A percentile compares a stretch with the other conserved stretches of the same genome.
phyloP scores from a whole-genome alignment of 805 yeast species.

The Lachancea mirantina region DNA sequence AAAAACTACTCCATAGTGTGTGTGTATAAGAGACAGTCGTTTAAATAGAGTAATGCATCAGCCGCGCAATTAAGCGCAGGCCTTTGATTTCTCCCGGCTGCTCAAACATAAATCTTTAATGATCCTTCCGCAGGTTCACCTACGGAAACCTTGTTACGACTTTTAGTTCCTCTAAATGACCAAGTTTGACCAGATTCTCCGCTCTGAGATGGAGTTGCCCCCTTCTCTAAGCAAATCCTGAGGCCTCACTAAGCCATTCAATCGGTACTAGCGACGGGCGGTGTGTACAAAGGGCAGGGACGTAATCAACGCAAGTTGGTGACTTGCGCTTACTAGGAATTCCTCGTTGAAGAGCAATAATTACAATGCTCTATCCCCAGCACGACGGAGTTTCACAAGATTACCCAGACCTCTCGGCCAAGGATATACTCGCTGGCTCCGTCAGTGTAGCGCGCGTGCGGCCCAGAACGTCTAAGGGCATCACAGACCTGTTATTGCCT shows the following conservation, averaged over 20 bases:
- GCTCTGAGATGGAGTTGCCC: constrained; percentile 34
- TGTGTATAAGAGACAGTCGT: constrained; percentile 10
- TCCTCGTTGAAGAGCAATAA: constrained; percentile 42
- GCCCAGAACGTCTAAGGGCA: constrained; percentile 43
- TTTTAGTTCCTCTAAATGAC: constrained; percentile 41
- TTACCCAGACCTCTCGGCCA: constrained; percentile 38
- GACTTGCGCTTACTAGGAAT: constrained; percentile 42
- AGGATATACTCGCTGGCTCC: constrained; percentile 39
- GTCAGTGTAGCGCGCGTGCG: constrained; percentile 44
- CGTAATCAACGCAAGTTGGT: constrained; percentile 40
- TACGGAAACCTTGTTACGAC: constrained; percentile 41
- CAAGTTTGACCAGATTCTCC: constrained; percentile 37
- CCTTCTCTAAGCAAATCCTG: constrained; percentile 32
- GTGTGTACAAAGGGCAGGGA: constrained; percentile 41
- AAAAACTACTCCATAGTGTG: constrained; percentile 20
- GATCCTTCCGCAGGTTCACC: constrained; percentile 37
- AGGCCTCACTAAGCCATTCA: constrained; percentile 40
- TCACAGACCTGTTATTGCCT: constrained; percentile 42
- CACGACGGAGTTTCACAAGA: constrained; percentile 37
- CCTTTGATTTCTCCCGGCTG: constrained; percentile 7
- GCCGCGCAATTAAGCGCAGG: constrained; percentile 31
- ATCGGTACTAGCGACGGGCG: constrained; percentile 42
- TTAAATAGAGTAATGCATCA: constrained; percentile 6
- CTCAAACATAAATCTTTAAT: constrained; percentile 25
- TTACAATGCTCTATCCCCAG: constrained; percentile 36